Base-by-base conservation (phyloP, 805 yeast species). In the Candida silvicultrix region DNA sequence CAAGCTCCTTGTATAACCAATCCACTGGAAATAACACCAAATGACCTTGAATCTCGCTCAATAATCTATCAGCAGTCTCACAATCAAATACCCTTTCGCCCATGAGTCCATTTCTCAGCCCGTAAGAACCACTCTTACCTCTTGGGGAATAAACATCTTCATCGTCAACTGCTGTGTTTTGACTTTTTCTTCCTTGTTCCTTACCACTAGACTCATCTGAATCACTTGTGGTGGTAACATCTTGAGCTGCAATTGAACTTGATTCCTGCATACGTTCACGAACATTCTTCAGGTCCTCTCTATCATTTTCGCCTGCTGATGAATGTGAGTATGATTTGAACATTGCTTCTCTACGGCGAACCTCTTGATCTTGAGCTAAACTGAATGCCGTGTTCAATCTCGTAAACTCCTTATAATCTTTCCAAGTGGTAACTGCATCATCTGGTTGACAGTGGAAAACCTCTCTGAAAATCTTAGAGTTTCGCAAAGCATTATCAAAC, bases 401-500 rank as follows among this genome's bases (percentile, higher is more conserved):
- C 48, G 80, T 74, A 60, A 73, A 85, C 23, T 75, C 80, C 61
- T 87, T 90, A 63, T 89, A 94, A 46, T 89, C 96, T 46, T 77
- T 77, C 99, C 99, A 94, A 0, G 89, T 77, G 21, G 73, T 73
- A n/a, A 92, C 98, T 7, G 79, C 72, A 62, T 92, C 89, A 64
- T 94, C 99, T 0, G 99, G 99, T 60, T 95, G 99, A 50, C 88
- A 81, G 52, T 90, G 90, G 74, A 94, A 94, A 1, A 94, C 86
- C 63, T 84, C 71, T 49, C 97, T 74, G 68, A 78, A 94, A 2
- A 95, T 68, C 48, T 78, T 73, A 0, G 98, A 89, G 59, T 94
- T 94, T 56, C 90, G 74, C 44, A 84, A 69, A 0, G 99, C 97
- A 56, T 78, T 80, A 5, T 83, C 83, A 60, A 74, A 77, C 97